These are phyloP conservation scores for Diaporthe longicolla DNA, from an alignment of 2,329 filamentous ascomycete species.

Conservation along the genomic window DNA sequence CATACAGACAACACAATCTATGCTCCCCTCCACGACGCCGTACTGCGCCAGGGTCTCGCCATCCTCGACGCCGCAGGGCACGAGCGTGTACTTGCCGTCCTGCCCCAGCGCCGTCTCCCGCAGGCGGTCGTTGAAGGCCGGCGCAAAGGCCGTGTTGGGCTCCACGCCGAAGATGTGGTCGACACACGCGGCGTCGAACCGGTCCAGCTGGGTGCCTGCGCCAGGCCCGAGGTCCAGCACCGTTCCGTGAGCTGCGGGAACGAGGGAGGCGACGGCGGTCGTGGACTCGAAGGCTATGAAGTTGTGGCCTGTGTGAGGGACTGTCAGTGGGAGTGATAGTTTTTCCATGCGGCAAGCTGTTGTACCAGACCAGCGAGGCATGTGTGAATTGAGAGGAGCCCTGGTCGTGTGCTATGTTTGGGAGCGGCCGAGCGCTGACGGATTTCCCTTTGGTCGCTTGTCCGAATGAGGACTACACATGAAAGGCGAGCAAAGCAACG, in stretches of 20 bases:
- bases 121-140: slow-evolving; percentile 50
- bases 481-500: too few species aligned
- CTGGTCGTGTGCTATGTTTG: not conserved
- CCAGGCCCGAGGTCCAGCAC: slow-evolving; percentile 62
- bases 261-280: slow-evolving; percentile 37
- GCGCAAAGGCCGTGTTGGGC: slow-evolving; percentile 54
- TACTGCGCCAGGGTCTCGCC: slow-evolving; percentile 52
- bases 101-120: slow-evolving; percentile 47
- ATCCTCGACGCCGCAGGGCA: slow-evolving; percentile 57
- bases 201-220: slow-evolving; percentile 58
- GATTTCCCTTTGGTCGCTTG: not conserved
- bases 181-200: slow-evolving; percentile 52
- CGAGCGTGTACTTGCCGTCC: slow-evolving; percentile 54
- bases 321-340: not conserved
- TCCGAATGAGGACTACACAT: not conserved
- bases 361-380: not conserved
- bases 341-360: too few species aligned
- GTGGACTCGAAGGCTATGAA: slow-evolving; percentile 39
- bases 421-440: not conserved
- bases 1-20: slow-evolving; percentile 59
- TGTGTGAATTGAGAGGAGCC: not conserved
- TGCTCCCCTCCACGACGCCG: slow-evolving; percentile 53
- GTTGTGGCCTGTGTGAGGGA: slow-evolving; percentile 13
- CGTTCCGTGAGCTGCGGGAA: slow-evolving; percentile 47
- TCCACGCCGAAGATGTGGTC: slow-evolving; percentile 57